These are phyloP conservation scores for Fusarium sp. DNA, from an alignment of 2,329 filamentous ascomycete species.

Conservation along the genomic window DNA sequence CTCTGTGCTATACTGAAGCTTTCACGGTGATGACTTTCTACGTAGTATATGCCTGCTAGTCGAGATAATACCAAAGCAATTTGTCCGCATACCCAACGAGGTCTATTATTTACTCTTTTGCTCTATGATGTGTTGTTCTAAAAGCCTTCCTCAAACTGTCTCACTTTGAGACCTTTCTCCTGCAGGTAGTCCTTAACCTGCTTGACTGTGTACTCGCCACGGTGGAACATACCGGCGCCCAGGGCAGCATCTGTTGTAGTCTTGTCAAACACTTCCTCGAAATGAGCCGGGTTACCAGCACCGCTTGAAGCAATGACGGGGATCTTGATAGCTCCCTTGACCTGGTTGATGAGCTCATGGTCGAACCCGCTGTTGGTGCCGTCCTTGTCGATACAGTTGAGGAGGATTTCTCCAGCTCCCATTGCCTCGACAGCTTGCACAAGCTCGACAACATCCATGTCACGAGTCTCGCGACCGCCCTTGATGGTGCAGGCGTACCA, in stretches of 20 bases:
- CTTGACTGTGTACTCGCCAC: slow-evolving; percentile 92
- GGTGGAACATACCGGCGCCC: slow-evolving; percentile 97
- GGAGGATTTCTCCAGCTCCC: slow-evolving; percentile 91
- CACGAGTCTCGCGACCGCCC: slow-evolving; percentile 92
- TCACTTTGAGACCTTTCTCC: slow-evolving; percentile 78
- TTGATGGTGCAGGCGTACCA: slow-evolving; percentile 99
- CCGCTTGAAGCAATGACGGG: slow-evolving; percentile 96
- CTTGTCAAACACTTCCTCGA: slow-evolving; percentile 87
- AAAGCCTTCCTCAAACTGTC: slow-evolving; percentile 74
- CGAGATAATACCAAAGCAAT: slow-evolving; percentile 26
- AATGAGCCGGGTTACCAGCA: slow-evolving; percentile 88
- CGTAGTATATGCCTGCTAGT: slow-evolving; percentile 16
- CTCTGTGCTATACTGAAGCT: slow-evolving; percentile 12
- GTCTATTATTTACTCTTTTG: slow-evolving; percentile 12
- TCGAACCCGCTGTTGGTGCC: slow-evolving; percentile 96
- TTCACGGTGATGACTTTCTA: slow-evolving; percentile 13
- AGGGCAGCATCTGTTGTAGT: slow-evolving; percentile 92
- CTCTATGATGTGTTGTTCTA: slow-evolving; percentile 20
- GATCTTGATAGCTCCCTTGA: slow-evolving; percentile 88
- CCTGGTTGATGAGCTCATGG: slow-evolving; percentile 87
- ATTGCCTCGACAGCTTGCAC: slow-evolving; percentile 92
- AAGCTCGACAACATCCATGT: slow-evolving; percentile 91
- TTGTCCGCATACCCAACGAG: not conserved
- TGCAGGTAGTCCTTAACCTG: slow-evolving; percentile 89
- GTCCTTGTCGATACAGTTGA: slow-evolving; percentile 98